A percentile compares a stretch with the other conserved stretches of the same genome.
Conservation (phyloP, 306 rosid species). For the Astragalus membranaceus region DNA sequence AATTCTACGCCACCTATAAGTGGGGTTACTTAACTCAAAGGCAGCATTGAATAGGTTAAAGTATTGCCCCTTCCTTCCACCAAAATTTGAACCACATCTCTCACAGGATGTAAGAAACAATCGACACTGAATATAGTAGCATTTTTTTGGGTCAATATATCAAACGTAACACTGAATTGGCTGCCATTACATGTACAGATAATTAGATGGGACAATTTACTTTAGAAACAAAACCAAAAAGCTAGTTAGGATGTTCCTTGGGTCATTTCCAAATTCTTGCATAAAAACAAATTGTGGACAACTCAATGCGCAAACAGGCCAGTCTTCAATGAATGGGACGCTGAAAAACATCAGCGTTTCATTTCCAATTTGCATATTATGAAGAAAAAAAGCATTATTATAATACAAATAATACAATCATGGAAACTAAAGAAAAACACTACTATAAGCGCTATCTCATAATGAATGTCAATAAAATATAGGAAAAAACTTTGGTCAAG, state of each 20-base stretch:
- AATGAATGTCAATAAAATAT: not conserved
- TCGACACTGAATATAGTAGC: not conserved
- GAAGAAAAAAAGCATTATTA: not conserved
- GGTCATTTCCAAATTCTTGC: not conserved
- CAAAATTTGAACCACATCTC: not conserved
- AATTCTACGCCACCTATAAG: not conserved
- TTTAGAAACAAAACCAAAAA: too few relatives aligned
- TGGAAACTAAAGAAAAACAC: not conserved
- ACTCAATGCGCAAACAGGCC: not conserved
- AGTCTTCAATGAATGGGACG: not conserved
- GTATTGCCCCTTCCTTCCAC: not conserved
- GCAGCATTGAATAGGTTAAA: too few relatives aligned
- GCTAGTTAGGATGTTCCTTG: too few relatives aligned
- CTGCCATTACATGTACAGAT: not conserved
- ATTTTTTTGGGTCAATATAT: not conserved
- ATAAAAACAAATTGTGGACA: not conserved
- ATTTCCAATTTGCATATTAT: not conserved
- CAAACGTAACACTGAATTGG: not conserved
- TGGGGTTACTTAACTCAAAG: not conserved
- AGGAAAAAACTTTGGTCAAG: too few relatives aligned
- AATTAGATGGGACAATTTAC: too few relatives aligned
- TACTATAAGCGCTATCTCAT: not conserved
- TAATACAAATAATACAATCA: not conserved
- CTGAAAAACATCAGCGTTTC: not conserved
- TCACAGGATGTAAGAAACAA: not conserved